Conservation (phyloP, 768 basidiomycete species). For the Suillus bovinus region DNA sequence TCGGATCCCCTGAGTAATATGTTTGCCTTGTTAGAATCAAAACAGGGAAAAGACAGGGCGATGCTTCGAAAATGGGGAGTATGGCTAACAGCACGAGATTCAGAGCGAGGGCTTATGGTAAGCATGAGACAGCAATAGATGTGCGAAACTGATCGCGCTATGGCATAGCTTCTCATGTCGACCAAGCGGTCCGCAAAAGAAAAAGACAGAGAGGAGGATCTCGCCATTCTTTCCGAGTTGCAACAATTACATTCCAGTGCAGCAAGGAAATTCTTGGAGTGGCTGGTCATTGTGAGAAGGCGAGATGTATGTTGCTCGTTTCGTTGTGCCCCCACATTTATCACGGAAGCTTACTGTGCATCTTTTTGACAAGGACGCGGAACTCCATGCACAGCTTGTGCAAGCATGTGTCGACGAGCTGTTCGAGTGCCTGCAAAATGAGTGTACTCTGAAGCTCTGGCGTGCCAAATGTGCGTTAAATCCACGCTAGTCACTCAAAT, state of each 20-base stretch:
- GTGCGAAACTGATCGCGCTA: background rate
- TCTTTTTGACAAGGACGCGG: constrained; percentile 44
- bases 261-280: constrained; percentile 75
- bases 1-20: constrained; percentile 29
- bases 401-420: constrained; percentile 55
- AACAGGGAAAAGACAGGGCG: constrained; percentile 48
- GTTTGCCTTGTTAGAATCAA: constrained; percentile 26
- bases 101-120: constrained; percentile 73
- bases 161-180: constrained; percentile 24
- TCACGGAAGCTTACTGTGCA: background rate
- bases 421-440: constrained; percentile 44
- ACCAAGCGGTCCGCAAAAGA: constrained; percentile 19
- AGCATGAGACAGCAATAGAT: constrained; percentile 6
- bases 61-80: constrained; percentile 75
- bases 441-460: constrained; percentile 63
- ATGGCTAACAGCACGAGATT: constrained; percentile 74
- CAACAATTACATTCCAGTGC: constrained; percentile 34
- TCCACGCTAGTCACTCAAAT: constrained; percentile 3
- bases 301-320: constrained; percentile 46
- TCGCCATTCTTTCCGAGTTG: constrained; percentile 30
- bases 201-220: constrained; percentile 29
- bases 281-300: constrained; percentile 71
- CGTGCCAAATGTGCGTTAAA: constrained; percentile 58
- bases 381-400: constrained; percentile 70
- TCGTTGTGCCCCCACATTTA: background rate